Base-by-base conservation (phyloP, 306 rosid species). In the Fragaria iinumae region DNA sequence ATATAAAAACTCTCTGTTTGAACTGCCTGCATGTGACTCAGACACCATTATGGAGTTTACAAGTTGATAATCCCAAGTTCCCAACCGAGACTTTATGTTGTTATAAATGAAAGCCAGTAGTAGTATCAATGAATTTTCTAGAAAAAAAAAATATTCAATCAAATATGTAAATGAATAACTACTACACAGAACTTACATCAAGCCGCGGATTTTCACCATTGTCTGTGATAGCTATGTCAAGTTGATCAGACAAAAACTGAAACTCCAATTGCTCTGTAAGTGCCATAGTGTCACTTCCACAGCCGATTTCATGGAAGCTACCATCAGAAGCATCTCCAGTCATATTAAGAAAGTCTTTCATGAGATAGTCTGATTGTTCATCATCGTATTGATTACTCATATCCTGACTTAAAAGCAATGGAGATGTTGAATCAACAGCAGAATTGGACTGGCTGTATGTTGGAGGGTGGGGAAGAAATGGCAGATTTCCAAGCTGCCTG, bases 401-500 rank as follows among this genome's bases (percentile, higher is more conserved):
- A 69, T 80, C 72, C 53, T 50, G 80, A 62, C 78, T 70, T 11
- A 73, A 80, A 45, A 73, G 74, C 34, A 17, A 47, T 27, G 80
- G 75, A 14, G 77, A 75, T 59, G 53, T 74, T 3, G 84, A 73
- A 53, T 63, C 82, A 20, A 73, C 80, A 1, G 82, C 67, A 68
- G 84, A 74, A 65, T 55, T 70, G 34, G 84, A 56, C 74, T 69
- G 84, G 77, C 72, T 62, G 52, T 67, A 74, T 25, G 80, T 53
- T 64, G 80, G 77, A 74, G 87, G 87, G 65, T 69, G 77, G 3
- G 87, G 87, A 69, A 80, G 87, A 78, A 80, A 84, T 8, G 87
- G 87, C 72, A 84, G 66, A 41, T 84, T 84, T 29, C 87, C 87
- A 78, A 84, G 84, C n/a, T 80, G 87, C 67, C 67, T 55, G 64